Conservation (phyloP, 306 rosid species). For the Prunus kanzakura region DNA sequence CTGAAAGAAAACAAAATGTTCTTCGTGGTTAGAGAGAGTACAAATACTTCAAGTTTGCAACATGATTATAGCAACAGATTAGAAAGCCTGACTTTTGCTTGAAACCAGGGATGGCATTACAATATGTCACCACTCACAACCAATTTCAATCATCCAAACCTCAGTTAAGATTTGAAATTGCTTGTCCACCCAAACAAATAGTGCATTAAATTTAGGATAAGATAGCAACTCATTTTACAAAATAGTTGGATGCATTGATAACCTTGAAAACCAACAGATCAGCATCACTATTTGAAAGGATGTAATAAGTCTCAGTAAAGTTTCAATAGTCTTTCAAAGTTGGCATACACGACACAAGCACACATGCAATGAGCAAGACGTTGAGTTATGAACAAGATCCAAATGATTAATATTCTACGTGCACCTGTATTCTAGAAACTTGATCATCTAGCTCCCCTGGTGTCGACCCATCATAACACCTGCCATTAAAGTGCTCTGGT, state of each 20-base stretch:
- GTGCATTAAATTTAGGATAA: neutral
- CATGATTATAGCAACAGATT: neutral
- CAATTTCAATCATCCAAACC: conserved; percentile 5
- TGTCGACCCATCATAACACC: conserved; percentile 44
- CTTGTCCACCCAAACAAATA: neutral
- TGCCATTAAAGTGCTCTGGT: conserved; percentile 25
- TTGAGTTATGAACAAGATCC: conserved; percentile 9
- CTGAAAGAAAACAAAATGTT: conserved; percentile 41
- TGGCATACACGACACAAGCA: neutral
- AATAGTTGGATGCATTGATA: neutral
- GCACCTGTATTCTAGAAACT: conserved; percentile 45
- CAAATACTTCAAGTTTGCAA: conserved; percentile 1
- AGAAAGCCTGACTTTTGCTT: neutral
- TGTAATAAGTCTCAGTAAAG: neutral
- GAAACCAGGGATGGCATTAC: neutral
- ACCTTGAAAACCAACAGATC: neutral
- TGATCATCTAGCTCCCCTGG: conserved; percentile 43
- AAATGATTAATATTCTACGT: neutral
- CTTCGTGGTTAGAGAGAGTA: conserved; percentile 9
- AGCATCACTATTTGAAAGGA: neutral
- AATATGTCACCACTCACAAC: conserved; percentile 1
- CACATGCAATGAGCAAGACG: neutral
- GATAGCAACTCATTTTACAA: neutral
- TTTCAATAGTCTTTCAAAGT: neutral
- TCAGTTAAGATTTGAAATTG: conserved; percentile 3